Percentiles rank a stretch among this genome's conserved stretches.
These are phyloP conservation scores for Dittrichia graveolens DNA, from an alignment of 129 eudicot species.

Conservation along the genomic window DNA sequence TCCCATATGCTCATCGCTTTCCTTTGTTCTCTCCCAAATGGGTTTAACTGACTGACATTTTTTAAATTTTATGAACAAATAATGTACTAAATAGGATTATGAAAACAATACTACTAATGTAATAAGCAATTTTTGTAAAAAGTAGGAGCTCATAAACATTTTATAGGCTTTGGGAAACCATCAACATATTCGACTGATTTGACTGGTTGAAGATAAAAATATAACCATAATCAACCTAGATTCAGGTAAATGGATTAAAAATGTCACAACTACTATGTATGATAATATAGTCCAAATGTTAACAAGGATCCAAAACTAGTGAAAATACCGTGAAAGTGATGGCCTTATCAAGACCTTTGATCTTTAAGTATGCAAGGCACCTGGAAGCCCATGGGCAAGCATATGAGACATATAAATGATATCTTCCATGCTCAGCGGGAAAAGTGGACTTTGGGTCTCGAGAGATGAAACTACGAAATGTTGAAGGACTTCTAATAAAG, in stretches of 20 bases:
- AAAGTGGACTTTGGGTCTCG: conserved; percentile 70
- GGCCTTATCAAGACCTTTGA: conserved; percentile 84
- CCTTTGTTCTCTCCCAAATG: conserved; percentile 91
- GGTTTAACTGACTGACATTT: conserved; percentile 74
- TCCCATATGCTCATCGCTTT: conserved; percentile 89
- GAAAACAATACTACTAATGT: neutral
- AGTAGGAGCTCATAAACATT: neutral
- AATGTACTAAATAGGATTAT: neutral
- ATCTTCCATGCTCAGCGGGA: conserved; percentile 85
- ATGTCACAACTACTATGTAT: neutral
- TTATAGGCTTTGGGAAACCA: neutral
- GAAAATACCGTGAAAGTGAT: conserved; percentile 66
- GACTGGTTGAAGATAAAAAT: neutral
- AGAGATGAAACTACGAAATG: conserved; percentile 74
- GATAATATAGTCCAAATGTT: neutral
- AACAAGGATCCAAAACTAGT: neutral
- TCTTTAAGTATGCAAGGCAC: conserved; percentile 77
- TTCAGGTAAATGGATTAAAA: neutral
- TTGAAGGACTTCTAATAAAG: conserved; percentile 71
- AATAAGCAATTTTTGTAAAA: neutral
- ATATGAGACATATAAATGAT: conserved; percentile 84
- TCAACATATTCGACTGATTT: neutral
- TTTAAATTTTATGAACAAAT: neutral
- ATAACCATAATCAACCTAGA: neutral
- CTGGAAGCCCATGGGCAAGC: conserved; percentile 99